Conservation (phyloP, 805 yeast species). For the Monosporozyma aerobia region DNA sequence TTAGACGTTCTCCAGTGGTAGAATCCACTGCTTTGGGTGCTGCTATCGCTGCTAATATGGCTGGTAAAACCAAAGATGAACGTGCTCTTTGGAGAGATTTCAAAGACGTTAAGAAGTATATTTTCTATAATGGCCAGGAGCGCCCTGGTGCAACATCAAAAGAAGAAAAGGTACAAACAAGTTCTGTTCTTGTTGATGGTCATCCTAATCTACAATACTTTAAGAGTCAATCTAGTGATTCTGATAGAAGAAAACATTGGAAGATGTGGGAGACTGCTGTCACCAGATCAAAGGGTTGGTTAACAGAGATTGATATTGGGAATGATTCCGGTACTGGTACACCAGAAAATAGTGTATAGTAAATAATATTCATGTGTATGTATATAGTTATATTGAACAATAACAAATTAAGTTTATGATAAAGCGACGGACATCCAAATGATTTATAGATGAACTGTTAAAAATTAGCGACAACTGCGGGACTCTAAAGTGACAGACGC, state of each 20-base stretch:
- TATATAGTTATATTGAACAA: too few relatives aligned
- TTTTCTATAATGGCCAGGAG: conserved; percentile 75
- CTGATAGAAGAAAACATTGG: conserved; percentile 57
- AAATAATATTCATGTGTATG: background rate
- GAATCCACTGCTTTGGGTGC: conserved; percentile 96
- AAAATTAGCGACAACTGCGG: too few relatives aligned
- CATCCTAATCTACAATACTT: conserved; percentile 29
- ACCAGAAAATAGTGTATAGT: background rate
- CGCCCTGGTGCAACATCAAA: background rate
- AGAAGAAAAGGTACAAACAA: conserved; percentile 14
- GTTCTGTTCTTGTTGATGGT: conserved; percentile 10
- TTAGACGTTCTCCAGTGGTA: conserved; percentile 67
- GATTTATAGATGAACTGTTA: too few relatives aligned
- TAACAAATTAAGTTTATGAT: too few relatives aligned
- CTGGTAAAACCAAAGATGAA: conserved; percentile 38
- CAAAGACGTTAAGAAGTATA: conserved; percentile 77
- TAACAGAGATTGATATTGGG: conserved; percentile 21
- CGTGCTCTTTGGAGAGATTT: conserved; percentile 65
- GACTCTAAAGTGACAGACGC: too few relatives aligned
- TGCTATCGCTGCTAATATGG: conserved; percentile 89
- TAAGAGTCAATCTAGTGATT: conserved; percentile 39
- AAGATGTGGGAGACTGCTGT: conserved; percentile 79
- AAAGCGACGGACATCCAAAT: too few relatives aligned
- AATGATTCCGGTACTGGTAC: background rate
- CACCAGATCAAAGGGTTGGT: conserved; percentile 76